Evolutionary conservation across 306 rosid species (phyloP), one percentile per base, ranked within the genome.

Genomic region (Quillaja saponaria): DNA sequence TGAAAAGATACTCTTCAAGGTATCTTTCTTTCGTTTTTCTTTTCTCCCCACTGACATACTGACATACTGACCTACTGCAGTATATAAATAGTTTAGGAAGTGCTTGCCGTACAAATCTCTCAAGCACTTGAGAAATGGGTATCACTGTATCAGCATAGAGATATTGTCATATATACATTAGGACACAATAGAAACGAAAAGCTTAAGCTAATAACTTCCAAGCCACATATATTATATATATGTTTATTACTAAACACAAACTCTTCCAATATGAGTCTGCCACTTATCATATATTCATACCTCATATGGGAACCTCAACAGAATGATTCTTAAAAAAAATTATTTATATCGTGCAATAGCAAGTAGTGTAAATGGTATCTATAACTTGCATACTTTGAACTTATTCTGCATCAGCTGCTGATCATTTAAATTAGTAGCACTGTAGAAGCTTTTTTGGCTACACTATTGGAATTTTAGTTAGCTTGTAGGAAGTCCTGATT

Each of bases 1-100:
- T 58, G 34, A 74, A 78, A 61, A 81, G 81, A 77, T 77, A 80
- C 75, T 81, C 64, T 78, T 77, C 79, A 74, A 78, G 81, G 79
- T 78, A 75, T 64, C 63, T 33, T 62, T 58, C n/a, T 20, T 37
- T 49, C 56, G 34, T 71, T 77, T 64, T 3, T 21, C 66, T 59
- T 57, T 6, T 35, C 59, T 8, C 2, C 9, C 34, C 34, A 54
- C 33, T 55, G n/a, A 15, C 7, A 20, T 34, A 39, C 16, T 33
- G 51, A n/a, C n/a, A n/a, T n/a, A n/a, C n/a, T n/a, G n/a, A 15
- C 7, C 44, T 34, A 39, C 16, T 33, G 51, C 55, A 57, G 63
- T 67, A 52, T 66, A 44, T 61, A 66, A 73, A 28, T 44, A 66
- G 66, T 52, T 64, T 47, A 49, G 51, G 62, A 35, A 74, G 58